Conservation (phyloP, 345 rosid species). For the Lepidium aucheri region DNA sequence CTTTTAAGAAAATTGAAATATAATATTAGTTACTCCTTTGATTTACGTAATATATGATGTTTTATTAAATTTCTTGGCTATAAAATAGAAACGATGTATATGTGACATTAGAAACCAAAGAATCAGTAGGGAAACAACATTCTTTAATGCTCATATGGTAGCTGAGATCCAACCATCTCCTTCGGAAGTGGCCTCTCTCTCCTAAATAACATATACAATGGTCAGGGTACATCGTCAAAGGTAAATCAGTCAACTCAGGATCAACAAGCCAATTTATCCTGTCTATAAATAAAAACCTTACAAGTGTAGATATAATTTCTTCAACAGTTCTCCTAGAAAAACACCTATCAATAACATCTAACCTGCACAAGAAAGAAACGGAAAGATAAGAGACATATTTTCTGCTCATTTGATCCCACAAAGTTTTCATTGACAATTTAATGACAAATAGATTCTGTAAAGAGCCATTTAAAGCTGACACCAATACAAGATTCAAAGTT, state of each 20-base stretch:
- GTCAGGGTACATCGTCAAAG: not conserved
- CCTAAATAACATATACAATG: slow-evolving; percentile 32
- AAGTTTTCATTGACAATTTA: not conserved
- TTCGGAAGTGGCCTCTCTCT: slow-evolving; percentile 36
- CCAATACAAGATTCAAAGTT: not conserved
- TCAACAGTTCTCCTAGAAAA: slow-evolving; percentile 67
- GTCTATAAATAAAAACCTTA: slow-evolving; percentile 29
- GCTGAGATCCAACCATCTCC: slow-evolving; percentile 51
- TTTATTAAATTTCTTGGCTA: too few relatives aligned
- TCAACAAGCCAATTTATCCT: not conserved
- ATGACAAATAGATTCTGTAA: not conserved
- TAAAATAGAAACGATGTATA: too few relatives aligned
- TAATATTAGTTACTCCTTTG: too few relatives aligned
- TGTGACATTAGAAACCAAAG: too few relatives aligned
- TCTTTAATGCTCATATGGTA: slow-evolving; percentile 46
- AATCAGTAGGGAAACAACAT: too few relatives aligned
- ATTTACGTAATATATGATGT: too few relatives aligned
- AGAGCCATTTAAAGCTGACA: not conserved
- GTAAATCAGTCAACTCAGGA: not conserved
- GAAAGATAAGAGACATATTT: slow-evolving; percentile 1
- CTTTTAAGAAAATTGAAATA: too few relatives aligned
- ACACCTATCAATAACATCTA: slow-evolving; percentile 67
- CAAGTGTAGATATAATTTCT: slow-evolving; percentile 77
- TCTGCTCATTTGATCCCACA: not conserved
- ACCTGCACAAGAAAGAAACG: slow-evolving; percentile 36